Base-by-base conservation (phyloP, 768 basidiomycete genomes). In the Dioszegia aurantiaca region DNA sequence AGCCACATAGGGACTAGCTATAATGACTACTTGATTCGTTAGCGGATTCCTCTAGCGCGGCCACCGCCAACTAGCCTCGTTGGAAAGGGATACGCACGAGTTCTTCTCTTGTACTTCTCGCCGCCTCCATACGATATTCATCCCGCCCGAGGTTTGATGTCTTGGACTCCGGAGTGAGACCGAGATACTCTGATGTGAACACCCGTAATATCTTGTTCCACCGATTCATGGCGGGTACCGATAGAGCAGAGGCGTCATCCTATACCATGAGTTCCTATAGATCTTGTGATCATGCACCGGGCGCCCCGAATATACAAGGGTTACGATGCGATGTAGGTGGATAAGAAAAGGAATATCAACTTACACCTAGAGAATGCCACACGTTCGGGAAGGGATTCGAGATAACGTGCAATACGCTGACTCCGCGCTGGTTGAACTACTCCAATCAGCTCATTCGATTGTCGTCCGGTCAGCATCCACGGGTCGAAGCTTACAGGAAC, bases 151-250 rank as follows among this genome's bases (percentile, higher is more conserved):
- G 52, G 26, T 55, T 56, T 16, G 16, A 8, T 31, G 24, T 51
- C 23, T 23, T 37, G 31, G 23, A 16, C 33, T 58, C 59, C 1
- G 70, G 71, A 1, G 58, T 44, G 33, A 80, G 67, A 3, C 87
- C 82, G 1, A 98, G 82, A 76, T 98, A 99, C 78, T 97, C 95
- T 1, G 87, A 81, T 67, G 90, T 82, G 72, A 97, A 92, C 0
- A 95, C 83, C 30, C 94, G 82, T 37, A 97, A 72, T 51, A 99
- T 82, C 28, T 93, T 79, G 71, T 88, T 89, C 95, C 95, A 98
- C 23, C 88, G 81, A 44, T 86, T 83, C 82, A 97, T 83, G 0
- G 90, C 93, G 8, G 87, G 83, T 43, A 89, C 78, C 68, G 97
- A 87, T 42, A 98, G 80, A 0, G 87, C 90, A 21, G 85, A 82